These are phyloP conservation scores for Citrus medica DNA, from an alignment of 345 rosid species.

Conservation along the genomic window DNA sequence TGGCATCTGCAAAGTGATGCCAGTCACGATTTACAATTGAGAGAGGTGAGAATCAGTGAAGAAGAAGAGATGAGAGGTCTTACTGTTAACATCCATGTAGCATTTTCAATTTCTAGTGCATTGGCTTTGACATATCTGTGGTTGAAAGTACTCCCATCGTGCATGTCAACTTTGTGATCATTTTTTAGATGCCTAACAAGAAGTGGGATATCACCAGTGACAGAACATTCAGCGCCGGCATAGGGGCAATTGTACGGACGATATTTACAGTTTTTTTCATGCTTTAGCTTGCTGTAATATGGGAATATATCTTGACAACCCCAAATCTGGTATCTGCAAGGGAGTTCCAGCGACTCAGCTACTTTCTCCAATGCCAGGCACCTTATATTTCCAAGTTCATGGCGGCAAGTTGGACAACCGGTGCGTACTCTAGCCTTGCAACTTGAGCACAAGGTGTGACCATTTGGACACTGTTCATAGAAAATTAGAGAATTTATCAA, in stretches of 20 bases:
- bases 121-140: constrained; percentile 86
- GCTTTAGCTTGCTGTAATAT: constrained; percentile 77
- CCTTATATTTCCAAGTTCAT: constrained; percentile 85
- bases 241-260: constrained; percentile 83
- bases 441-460: constrained; percentile 75
- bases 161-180: constrained; percentile 95
- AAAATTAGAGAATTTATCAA: constrained; percentile 10
- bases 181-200: constrained; percentile 75
- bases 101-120: constrained; percentile 88
- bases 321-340: constrained; percentile 65
- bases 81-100: constrained; percentile 97
- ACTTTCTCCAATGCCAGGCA: constrained; percentile 88
- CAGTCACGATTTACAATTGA: not conserved
- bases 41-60: not conserved
- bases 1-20: not conserved
- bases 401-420: constrained; percentile 80
- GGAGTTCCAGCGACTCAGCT: constrained; percentile 75
- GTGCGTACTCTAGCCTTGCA: constrained; percentile 75
- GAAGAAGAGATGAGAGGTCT: constrained; percentile 11
- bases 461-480: constrained; percentile 70
- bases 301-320: constrained; percentile 83
- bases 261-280: constrained; percentile 66
- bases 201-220: constrained; percentile 67
- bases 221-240: constrained; percentile 84
- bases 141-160: constrained; percentile 78